Evolutionary conservation across 371 early-diverging fungal species (phyloP).

Genomic region (Mucor lusitanicus): DNA sequence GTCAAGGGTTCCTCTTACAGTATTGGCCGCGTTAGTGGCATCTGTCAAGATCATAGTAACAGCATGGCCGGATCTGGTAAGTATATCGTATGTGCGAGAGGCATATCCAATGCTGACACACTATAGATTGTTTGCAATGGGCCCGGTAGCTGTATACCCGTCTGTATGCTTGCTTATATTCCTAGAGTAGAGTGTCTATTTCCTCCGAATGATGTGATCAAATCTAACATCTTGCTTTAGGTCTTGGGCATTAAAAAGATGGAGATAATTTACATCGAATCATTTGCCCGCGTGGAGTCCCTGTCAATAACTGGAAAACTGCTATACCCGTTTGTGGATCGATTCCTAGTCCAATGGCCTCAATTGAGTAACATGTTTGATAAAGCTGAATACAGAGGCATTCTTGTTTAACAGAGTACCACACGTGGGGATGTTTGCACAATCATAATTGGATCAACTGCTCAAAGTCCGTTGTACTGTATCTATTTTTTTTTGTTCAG

Average conservation of each 20-base stretch:
- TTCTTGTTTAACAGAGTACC: conserved; percentile 61
- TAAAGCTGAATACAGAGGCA: conserved; percentile 70
- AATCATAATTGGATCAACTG: conserved; percentile 6
- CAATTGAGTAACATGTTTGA: conserved; percentile 55
- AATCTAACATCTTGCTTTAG: conserved; percentile 22
- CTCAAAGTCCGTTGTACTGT: not conserved
- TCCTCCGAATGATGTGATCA: not conserved
- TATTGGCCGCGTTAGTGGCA: conserved; percentile 41
- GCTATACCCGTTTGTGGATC: conserved; percentile 77
- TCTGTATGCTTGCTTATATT: conserved; percentile 63
- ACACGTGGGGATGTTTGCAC: conserved; percentile 16
- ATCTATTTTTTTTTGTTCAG: not conserved
- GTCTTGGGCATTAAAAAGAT: conserved; percentile 61
- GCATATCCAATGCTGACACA: not conserved
- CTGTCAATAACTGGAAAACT: conserved; percentile 88
- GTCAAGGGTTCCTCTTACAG: conserved; percentile 60
- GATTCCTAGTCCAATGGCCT: conserved; percentile 94
- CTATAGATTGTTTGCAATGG: conserved; percentile 86
- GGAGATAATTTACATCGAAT: conserved; percentile 84
- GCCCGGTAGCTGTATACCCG: conserved; percentile 92
- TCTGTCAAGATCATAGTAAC: conserved; percentile 38
- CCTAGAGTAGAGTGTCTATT: conserved; percentile 49
- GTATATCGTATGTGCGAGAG: not conserved
- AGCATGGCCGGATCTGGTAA: conserved; percentile 62
- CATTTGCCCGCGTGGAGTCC: conserved; percentile 83